Percentiles rank a stretch among this genome's conserved stretches.
These are phyloP conservation scores for Cenococcum geophilum DNA, from an alignment of 495 filamentous ascomycete genomes.

Conservation along the genomic window DNA sequence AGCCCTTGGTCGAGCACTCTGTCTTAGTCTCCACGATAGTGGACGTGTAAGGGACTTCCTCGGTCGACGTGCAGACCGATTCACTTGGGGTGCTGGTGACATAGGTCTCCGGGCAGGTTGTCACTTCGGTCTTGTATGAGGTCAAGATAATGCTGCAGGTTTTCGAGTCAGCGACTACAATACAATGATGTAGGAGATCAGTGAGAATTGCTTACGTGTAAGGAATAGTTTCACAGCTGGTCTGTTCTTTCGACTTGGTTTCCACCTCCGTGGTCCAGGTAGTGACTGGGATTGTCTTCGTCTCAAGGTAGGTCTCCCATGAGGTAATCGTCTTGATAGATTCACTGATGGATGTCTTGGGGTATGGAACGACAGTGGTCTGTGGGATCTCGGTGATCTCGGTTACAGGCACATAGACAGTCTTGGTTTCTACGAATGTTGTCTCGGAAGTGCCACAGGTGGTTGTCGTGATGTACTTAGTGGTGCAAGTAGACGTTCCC, in stretches of 20 bases:
- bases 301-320: conserved; percentile 8
- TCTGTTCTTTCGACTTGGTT: conserved; percentile 2
- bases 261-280: conserved; percentile 8
- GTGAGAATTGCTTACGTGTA: conserved; percentile 16
- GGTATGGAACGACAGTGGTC: conserved; percentile 14
- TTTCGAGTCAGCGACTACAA: not conserved
- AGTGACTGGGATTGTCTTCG: conserved; percentile 14
- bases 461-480: conserved; percentile 5
- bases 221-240: conserved; percentile 6
- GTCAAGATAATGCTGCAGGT: conserved; percentile 12
- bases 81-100: conserved; percentile 4
- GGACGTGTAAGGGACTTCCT: conserved; percentile 19
- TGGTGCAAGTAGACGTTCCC: not conserved
- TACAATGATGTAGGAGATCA: not conserved
- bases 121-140: conserved; percentile 14
- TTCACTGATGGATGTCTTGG: conserved; percentile 9
- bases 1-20: conserved; percentile 13
- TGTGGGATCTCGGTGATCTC: not conserved
- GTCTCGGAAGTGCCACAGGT: not conserved
- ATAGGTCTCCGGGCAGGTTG: conserved; percentile 14
- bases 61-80: conserved; percentile 19
- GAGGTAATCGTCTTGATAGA: conserved; percentile 16
- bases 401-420: conserved; percentile 20
- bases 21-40: conserved; percentile 18
- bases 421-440: conserved; percentile 21